phyloP scores from a whole-genome alignment of 768 basidiomycete genomes.

The Coprinopsis marcescibilis region DNA sequence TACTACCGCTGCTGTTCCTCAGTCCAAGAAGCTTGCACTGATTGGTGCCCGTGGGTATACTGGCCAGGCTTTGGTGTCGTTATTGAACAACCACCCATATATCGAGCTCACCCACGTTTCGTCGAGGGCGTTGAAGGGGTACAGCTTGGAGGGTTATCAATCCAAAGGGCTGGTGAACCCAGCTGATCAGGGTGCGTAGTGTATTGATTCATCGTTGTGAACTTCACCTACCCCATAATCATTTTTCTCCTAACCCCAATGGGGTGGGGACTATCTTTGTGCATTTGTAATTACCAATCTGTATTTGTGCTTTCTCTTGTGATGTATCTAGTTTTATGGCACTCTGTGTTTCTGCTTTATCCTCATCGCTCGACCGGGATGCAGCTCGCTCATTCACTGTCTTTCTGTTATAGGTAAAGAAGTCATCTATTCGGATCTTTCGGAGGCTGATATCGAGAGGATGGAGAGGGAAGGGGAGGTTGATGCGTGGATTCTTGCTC shows the following conservation, averaged over 20 bases:
- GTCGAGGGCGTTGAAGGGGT: slow-evolving; percentile 88
- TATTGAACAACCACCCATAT: slow-evolving; percentile 86
- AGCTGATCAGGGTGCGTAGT: slow-evolving; percentile 23
- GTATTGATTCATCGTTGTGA: neutral
- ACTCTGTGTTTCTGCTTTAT: neutral
- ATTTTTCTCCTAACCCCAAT: neutral
- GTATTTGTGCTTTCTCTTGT: neutral
- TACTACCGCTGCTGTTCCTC: slow-evolving; percentile 53
- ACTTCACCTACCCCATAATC: neutral
- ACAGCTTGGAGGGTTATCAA: slow-evolving; percentile 72
- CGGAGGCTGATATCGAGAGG: slow-evolving; percentile 66
- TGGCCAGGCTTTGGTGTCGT: slow-evolving; percentile 82
- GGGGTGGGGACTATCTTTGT: neutral
- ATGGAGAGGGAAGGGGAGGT: slow-evolving; percentile 90
- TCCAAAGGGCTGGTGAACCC: slow-evolving; percentile 32
- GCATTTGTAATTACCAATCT: neutral
- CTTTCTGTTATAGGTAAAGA: slow-evolving; percentile 7
- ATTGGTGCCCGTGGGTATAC: slow-evolving; percentile 97
- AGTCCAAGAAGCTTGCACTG: slow-evolving; percentile 82
- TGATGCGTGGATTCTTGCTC: slow-evolving; percentile 98
- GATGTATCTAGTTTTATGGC: neutral
- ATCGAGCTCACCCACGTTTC: slow-evolving; percentile 93
- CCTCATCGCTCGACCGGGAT: neutral
- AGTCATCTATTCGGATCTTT: slow-evolving; percentile 78
- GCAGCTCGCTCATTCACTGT: neutral